Evolutionary conservation across 2,329 filamentous ascomycete genomes (phyloP).

Genomic region (Akanthomyces uredinophilus): DNA sequence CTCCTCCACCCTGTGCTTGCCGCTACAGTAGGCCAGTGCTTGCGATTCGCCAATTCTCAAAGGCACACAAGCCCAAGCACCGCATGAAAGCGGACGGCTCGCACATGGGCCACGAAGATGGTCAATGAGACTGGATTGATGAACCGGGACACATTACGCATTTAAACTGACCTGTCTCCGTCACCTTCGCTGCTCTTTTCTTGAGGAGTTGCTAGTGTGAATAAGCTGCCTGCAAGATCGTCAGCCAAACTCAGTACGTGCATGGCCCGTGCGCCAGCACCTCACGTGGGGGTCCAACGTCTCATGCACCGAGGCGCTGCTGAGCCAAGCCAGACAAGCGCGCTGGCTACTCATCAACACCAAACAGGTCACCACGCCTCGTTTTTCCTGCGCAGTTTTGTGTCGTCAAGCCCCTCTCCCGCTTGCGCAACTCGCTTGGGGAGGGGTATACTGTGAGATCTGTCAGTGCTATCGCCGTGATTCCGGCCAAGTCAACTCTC

Average conservation of each 20-base stretch:
- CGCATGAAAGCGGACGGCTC: background rate
- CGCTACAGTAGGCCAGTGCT: background rate
- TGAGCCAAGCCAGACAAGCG: background rate
- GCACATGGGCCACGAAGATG: background rate
- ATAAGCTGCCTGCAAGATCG: conserved; percentile 4
- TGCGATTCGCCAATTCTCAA: background rate
- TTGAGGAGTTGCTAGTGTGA: background rate
- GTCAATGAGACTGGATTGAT: background rate
- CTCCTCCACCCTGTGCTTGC: background rate
- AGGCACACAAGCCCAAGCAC: background rate
- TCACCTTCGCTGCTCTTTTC: no score
- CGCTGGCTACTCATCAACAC: conserved; percentile 10
- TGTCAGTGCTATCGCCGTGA: background rate
- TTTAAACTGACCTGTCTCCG: background rate
- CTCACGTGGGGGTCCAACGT: conserved; percentile 14
- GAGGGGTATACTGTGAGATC: conserved; percentile 19
- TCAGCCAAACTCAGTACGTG: background rate
- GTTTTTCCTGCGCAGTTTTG: background rate
- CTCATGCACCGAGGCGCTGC: conserved; percentile 4
- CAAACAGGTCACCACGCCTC: conserved; percentile 2
- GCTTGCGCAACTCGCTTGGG: conserved; percentile 21
- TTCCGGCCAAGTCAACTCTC: background rate
- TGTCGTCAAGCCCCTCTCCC: conserved; percentile 9
- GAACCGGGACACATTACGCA: background rate
- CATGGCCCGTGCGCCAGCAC: conserved; percentile 12